These are phyloP conservation scores for Plantago major DNA, from an alignment of 257 asterid genomes.

Conservation along the genomic window DNA sequence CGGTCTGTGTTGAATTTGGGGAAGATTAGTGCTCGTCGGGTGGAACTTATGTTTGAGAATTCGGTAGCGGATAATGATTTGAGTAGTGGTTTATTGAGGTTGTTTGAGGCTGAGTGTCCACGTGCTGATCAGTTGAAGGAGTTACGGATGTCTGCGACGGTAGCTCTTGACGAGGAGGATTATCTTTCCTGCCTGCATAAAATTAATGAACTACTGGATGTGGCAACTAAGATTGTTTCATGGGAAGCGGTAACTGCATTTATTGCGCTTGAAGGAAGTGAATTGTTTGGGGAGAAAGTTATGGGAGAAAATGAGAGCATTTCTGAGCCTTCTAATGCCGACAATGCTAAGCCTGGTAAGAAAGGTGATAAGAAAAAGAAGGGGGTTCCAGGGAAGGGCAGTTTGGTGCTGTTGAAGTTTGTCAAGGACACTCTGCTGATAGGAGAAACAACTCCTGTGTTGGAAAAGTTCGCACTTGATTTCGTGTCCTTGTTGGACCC, in stretches of 20 bases:
- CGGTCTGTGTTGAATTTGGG: slow-evolving; percentile 52
- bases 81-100: slow-evolving; percentile 23
- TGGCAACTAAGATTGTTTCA: slow-evolving; percentile 53
- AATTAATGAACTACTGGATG: slow-evolving; percentile 38
- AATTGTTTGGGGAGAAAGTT: slow-evolving; percentile 22
- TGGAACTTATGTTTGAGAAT: slow-evolving; percentile 31
- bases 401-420: slow-evolving; percentile 54
- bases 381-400: slow-evolving; percentile 70
- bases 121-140: slow-evolving; percentile 29
- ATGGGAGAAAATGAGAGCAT: slow-evolving; percentile 20
- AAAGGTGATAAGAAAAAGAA: slow-evolving; percentile 71
- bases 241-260: slow-evolving; percentile 77
- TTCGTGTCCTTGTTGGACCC: slow-evolving; percentile 53
- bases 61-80: slow-evolving; percentile 32
- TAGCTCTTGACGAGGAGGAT: slow-evolving; percentile 37
- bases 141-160: slow-evolving; percentile 26
- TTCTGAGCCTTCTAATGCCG: slow-evolving; percentile 27
- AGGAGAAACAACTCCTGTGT: slow-evolving; percentile 23
- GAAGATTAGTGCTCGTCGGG: slow-evolving; percentile 40
- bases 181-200: slow-evolving; percentile 40
- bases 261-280: slow-evolving; percentile 55
- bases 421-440: slow-evolving; percentile 53
- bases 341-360: slow-evolving; percentile 31
- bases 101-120: slow-evolving; percentile 29
- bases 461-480: slow-evolving; percentile 37